Evolutionary conservation across 169 alveolate species (phyloP).

Genomic region (Condylostoma magnum): DNA sequence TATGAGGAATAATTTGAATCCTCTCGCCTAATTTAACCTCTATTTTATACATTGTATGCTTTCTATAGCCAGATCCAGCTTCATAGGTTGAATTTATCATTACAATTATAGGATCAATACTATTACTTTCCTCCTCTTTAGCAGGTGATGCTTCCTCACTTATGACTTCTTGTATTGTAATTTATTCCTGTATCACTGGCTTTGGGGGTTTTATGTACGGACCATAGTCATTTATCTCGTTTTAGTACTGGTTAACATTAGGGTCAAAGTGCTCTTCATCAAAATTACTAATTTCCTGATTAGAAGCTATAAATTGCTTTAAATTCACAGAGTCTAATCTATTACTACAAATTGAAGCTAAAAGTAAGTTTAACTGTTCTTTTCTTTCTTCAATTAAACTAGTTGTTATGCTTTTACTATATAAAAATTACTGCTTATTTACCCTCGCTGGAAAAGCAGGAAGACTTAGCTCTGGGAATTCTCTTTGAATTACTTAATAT

Average conservation of each 20-base stretch:
- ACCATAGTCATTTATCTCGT: too few relatives aligned
- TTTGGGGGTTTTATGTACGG: too few relatives aligned
- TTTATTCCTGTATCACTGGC: too few relatives aligned
- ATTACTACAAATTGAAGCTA: too few relatives aligned
- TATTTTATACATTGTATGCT: constrained; percentile 4
- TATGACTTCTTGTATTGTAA: not conserved
- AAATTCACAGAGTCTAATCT: too few relatives aligned
- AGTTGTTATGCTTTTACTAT: not conserved
- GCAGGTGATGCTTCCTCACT: not conserved
- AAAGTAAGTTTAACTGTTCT: not conserved
- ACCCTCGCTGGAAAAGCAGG: not conserved
- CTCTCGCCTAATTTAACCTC: not conserved
- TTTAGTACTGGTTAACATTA: too few relatives aligned
- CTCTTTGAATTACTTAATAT: not conserved
- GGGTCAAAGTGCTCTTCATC: too few relatives aligned
- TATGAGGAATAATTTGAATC: not conserved
- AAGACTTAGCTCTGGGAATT: not conserved
- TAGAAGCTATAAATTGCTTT: too few relatives aligned
- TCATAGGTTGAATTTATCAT: not conserved
- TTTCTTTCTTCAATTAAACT: not conserved
- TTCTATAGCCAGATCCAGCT: constrained; percentile 5
- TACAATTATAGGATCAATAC: too few relatives aligned
- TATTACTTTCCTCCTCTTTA: too few relatives aligned
- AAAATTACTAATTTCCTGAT: too few relatives aligned
- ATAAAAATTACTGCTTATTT: not conserved